Base-by-base conservation (phyloP, 306 rosid genomes). In the Senna tora region DNA sequence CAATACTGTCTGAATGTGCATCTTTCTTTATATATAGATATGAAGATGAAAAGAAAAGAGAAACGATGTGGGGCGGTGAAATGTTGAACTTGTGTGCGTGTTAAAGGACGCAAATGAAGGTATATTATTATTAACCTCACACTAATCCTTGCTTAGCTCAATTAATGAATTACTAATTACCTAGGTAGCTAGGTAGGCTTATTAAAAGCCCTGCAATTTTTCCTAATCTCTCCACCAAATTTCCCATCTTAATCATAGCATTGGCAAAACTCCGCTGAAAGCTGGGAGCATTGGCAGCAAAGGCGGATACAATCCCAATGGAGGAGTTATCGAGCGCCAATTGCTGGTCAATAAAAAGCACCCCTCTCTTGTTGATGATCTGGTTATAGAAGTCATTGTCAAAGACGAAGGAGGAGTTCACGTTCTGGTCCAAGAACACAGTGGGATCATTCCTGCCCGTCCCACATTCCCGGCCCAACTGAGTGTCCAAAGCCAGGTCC, bases 121-220 rank as follows among this genome's bases (percentile, higher is more conserved):
- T n/a, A n/a, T n/a, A n/a, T n/a, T n/a, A n/a, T n/a, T n/a, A n/a
- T n/a, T n/a, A n/a, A n/a, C n/a, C n/a, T n/a, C n/a, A n/a, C 3
- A 33, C 3, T 2, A 33, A 33, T 33, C 3, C 3, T 6, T 33
- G 3, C 6, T 3, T 33, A 6, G 3, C 6, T 6, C 38, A 3
- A 33, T 33, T 33, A 3, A 33, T 2, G 3, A 33, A 3, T 2
- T 33, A 33, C 3, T 33, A 33, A 6, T 2, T 33, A 6, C 3
- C 6, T 33, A n/a, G 3, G 38, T 6, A 33, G 3, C 4, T 33
- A 6, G 13, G 4, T 6, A 45, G 32, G 69, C 11, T 7, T 3
- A 66, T 84, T 88, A 32, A 88, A 80, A 62, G 54, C 87, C 47
- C 89, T 76, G 13, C 91, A 84, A 42, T 84, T 84, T 45, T 69